phyloP scores from a whole-genome alignment of 208 protist genomes.

The Trypanosoma boissoni region DNA sequence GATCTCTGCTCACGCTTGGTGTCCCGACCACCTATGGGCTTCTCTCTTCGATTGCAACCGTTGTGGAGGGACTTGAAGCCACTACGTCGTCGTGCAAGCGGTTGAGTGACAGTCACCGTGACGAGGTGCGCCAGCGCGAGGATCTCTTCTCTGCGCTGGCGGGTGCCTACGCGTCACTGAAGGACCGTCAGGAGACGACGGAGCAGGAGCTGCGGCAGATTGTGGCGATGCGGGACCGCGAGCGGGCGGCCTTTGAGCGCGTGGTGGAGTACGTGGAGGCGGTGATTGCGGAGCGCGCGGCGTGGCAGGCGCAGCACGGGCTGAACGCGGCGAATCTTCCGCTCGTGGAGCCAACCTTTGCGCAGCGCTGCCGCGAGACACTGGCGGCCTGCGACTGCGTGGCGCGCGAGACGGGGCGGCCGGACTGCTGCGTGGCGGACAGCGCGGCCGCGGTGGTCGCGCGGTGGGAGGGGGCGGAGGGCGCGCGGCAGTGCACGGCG shows the following conservation, averaged over 20 bases:
- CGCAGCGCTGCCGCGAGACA: conserved; percentile 31
- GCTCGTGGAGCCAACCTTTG: conserved; percentile 36
- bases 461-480: conserved; percentile 44
- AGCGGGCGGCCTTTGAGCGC: conserved; percentile 54
- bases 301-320: conserved; percentile 61
- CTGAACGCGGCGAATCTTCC: conserved; percentile 64
- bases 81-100: conserved; percentile 34
- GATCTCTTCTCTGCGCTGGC: conserved; percentile 44
- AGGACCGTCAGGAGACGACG: conserved; percentile 39
- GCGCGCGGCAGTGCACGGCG: conserved; percentile 26
- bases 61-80: conserved; percentile 40
- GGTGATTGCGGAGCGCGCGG: conserved; percentile 61
- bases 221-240: conserved; percentile 45
- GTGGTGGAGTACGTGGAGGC: conserved; percentile 63
- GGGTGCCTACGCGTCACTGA: conserved; percentile 41
- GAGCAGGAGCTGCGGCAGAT: conserved; percentile 59
- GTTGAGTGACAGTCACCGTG: conserved; percentile 26
- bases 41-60: conserved; percentile 39
- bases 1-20: conserved; percentile 64
- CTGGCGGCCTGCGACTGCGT: conserved; percentile 33
- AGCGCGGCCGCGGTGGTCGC: conserved; percentile 22
- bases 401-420: background rate
- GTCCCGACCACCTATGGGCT: conserved; percentile 56
- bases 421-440: conserved; percentile 1
- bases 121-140: conserved; percentile 42